These are phyloP conservation scores for Xanthoceras sorbifolium DNA, from an alignment of 345 rosid genomes.

Conservation along the genomic window DNA sequence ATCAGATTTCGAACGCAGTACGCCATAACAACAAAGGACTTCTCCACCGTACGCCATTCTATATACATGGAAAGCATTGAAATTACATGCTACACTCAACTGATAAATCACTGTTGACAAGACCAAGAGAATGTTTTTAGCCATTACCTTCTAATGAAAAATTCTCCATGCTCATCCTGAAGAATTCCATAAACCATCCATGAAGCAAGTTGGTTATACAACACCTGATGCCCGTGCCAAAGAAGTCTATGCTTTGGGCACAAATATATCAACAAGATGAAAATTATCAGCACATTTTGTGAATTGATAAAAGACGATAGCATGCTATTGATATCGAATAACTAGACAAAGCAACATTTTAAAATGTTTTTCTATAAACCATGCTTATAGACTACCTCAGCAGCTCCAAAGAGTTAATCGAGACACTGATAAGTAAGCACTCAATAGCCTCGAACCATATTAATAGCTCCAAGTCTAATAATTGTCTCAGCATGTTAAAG, in stretches of 20 bases:
- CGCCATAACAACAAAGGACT: not conserved
- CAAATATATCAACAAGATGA: conserved; percentile 19
- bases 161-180: conserved; percentile 92
- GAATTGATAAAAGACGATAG: not conserved
- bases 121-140: not conserved
- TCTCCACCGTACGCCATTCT: not conserved
- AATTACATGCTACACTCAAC: not conserved
- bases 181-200: conserved; percentile 98
- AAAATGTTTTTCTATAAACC: not conserved
- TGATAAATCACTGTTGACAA: not conserved
- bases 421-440: not conserved
- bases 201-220: conserved; percentile 92
- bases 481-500: not conserved
- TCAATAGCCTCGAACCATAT: not conserved
- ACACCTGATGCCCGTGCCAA: conserved; percentile 98
- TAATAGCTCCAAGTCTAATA: not conserved
- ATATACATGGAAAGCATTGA: not conserved
- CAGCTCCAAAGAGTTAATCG: not conserved
- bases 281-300: conserved; percentile 15
- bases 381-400: not conserved
- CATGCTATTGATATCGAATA: not conserved
- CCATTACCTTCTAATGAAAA: conserved; percentile 76
- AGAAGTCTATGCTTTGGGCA: conserved; percentile 66
- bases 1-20: not conserved
- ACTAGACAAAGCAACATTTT: not conserved